Base-by-base conservation (phyloP, 495 filamentous ascomycete species). In the Polyplosphaeria fusca region DNA sequence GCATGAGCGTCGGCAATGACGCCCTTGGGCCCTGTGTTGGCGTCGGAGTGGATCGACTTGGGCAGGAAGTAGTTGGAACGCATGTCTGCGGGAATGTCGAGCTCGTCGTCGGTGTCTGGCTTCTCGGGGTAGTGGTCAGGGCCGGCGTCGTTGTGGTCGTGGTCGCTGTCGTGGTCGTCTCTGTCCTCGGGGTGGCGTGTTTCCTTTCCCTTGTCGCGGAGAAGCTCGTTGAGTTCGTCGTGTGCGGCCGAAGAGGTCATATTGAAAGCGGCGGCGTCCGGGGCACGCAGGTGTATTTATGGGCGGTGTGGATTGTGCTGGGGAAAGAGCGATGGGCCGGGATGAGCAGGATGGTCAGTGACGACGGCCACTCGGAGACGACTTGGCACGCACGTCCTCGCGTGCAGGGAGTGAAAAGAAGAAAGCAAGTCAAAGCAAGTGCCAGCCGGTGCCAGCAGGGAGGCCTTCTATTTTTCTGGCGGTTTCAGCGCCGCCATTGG, bases 21-120 rank as follows among this genome's bases (percentile, higher is more conserved):
- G 61, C 93, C 93, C 75, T 97, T 97, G 51, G 96, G 94, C 23
- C 93, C 93, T n/a, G 94, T 94, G 64, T 93, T 88, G 58, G 82
- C 81, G 64, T 93, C 83, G 45, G 67, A 71, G 25, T 61, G 58
- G 39, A 61, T 67, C 11, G 40, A 37, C 11, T 35, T 35, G 39
- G 71, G 71, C n/a, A 74, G 64, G 73, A 86, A 92, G 47, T 80
- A 80, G 14, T 74, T 72, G 23, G 77, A 76, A 23, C 79, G 81
- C 55, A 82, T 85, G 67, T 85, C 75, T 42, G 68, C 68, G 44
- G 76, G 73, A 32, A 79, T 68, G 65, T 78, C 76, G 41, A 76
- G 78, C 70, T 84, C 74, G 35, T 76, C 68, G 67, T 83, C 76
- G 58, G 78, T 76, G 71, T 79, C 72, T 47, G 77, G 70, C 53